Conservation (phyloP, 2,329 filamentous ascomycete genomes). For the Penicillium sp. region DNA sequence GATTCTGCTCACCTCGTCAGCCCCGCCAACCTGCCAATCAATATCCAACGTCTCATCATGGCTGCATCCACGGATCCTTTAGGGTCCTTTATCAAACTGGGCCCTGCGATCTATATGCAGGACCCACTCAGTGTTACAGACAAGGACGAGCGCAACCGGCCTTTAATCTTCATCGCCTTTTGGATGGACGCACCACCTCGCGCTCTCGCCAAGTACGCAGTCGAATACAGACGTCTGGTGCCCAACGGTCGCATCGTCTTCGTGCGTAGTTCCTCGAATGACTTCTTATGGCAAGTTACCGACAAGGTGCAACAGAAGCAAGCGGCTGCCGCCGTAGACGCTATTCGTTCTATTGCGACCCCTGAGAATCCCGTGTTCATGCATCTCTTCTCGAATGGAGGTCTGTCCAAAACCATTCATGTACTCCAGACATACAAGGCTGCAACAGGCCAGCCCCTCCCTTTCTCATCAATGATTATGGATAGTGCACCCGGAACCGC, state of each 20-base stretch:
- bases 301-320: slow-evolving; percentile 30
- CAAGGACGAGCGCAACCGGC: slow-evolving; percentile 11
- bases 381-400: slow-evolving; percentile 58
- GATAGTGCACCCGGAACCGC: slow-evolving; percentile 52
- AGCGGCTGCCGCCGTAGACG: slow-evolving; percentile 40
- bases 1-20: neutral
- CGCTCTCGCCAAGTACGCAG: slow-evolving; percentile 54
- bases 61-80: slow-evolving; percentile 21
- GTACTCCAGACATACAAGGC: slow-evolving; percentile 45
- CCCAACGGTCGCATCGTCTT: slow-evolving; percentile 50
- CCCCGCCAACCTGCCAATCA: neutral
- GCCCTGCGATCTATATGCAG: slow-evolving; percentile 44
- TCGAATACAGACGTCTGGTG: slow-evolving; percentile 47
- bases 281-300: slow-evolving; percentile 36
- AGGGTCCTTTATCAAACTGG: slow-evolving; percentile 40
- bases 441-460: slow-evolving; percentile 39
- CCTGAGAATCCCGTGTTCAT: slow-evolving; percentile 40
- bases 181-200: slow-evolving; percentile 54
- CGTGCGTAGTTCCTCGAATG: slow-evolving; percentile 40
- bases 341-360: slow-evolving; percentile 31
- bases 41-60: slow-evolving; percentile 16
- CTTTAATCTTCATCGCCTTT: slow-evolving; percentile 49
- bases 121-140: slow-evolving; percentile 30
- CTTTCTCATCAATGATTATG: slow-evolving; percentile 47
- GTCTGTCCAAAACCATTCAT: slow-evolving; percentile 43